These are phyloP conservation scores for Mortierella antarctica DNA, from an alignment of 192 early-diverging fungal genomes.

Conservation along the genomic window DNA sequence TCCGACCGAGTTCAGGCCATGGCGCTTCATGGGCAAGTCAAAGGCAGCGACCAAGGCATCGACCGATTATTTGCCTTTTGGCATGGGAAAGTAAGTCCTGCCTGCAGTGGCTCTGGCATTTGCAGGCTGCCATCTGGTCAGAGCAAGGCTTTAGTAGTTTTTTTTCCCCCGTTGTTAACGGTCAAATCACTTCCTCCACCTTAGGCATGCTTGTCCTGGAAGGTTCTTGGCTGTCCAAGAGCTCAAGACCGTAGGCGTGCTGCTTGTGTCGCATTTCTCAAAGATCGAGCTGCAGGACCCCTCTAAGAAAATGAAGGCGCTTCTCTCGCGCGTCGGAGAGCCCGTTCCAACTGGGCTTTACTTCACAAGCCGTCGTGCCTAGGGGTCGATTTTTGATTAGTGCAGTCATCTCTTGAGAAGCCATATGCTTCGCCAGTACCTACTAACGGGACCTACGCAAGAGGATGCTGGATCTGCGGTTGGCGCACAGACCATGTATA, in stretches of 20 bases:
- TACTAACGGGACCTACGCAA: too few species aligned
- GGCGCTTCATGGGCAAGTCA: slow-evolving; percentile 29
- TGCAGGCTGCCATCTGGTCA: background rate
- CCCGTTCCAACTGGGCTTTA: slow-evolving; percentile 7
- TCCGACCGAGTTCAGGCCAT: slow-evolving; percentile 31
- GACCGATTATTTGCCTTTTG: slow-evolving; percentile 45
- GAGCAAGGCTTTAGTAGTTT: too few species aligned
- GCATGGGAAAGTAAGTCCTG: slow-evolving; percentile 35
- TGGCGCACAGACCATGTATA: too few species aligned
- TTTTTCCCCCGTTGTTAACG: background rate
- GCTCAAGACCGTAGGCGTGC: slow-evolving; percentile 11
- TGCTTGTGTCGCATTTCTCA: slow-evolving; percentile 15
- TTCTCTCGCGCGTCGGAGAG: slow-evolving; percentile 10
- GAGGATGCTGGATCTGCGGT: too few species aligned
- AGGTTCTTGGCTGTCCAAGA: slow-evolving; percentile 30
- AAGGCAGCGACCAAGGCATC: slow-evolving; percentile 42
- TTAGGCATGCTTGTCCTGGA: slow-evolving; percentile 48
- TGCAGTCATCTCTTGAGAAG: too few species aligned
- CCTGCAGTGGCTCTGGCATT: too few species aligned
- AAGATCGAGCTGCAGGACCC: slow-evolving; percentile 21
- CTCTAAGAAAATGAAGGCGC: background rate
- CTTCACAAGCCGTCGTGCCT: slow-evolving; percentile 7
- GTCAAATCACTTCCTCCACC: background rate
- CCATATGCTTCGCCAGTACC: too few species aligned
- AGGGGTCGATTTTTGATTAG: too few species aligned